Evolutionary conservation across 495 filamentous ascomycete genomes (phyloP), one percentile per base, ranked within the genome.

Genomic region (Penicillium manginii): DNA sequence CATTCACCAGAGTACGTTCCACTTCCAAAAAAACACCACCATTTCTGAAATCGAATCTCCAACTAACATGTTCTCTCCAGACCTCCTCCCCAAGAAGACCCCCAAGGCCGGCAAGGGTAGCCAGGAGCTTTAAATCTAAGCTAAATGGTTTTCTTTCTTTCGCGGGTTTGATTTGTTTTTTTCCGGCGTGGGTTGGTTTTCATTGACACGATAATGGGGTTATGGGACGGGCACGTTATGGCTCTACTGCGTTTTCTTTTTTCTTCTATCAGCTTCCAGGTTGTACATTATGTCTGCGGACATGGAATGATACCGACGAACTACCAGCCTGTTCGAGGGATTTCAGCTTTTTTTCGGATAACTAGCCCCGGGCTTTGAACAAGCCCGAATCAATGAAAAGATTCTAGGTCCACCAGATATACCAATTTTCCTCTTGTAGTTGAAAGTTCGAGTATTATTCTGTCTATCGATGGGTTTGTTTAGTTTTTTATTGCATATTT

Each of bases 41-140:
- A 7, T 50, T 26, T 40, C 15, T 19, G 2, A 6, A 9, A 8
- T 17, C 17, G n/a, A 17, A 17, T n/a, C 4, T 5, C 40, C 18
- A 42, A 59, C 84, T 88, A 78, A 90, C 74, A 5, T 15, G n/a
- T 59, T 11, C 29, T 22, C 29, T 69, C 26, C 68, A 97, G 92
- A 97, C 80, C 90, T 97, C 46, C 88, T 97, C 19, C 93, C 93
- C 76, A 96, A 97, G 91, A 97, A 97, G 89, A 96, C 93, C 40
- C 84, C 86, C 72, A 96, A 96, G 88, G 81, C 84, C 75, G 91
- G 90, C 78, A 96, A 96, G 87, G 87, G 83, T 71, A 93, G 90
- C 81, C 92, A 96, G 83, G 92, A 96, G 84, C 81, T 97, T 77
- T 97, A 88, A 29, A 29, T 29, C 26, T 29, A 29, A 29, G 26